Evolutionary conservation across 1,284 basidiomycete species (phyloP).

Genomic region (Malassezia vespertilionis): DNA sequence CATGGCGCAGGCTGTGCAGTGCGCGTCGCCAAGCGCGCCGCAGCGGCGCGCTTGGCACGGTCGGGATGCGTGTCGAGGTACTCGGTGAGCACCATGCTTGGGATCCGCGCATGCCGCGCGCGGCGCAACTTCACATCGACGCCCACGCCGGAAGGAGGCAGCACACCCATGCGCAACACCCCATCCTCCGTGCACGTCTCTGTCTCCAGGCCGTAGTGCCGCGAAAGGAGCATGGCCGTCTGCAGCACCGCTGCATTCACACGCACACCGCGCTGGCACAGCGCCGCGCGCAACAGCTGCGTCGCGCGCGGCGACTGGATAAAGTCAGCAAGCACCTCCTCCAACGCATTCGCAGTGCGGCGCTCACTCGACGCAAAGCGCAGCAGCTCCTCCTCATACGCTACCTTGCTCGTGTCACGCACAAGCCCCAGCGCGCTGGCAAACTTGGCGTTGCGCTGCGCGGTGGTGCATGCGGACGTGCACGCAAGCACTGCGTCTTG

Average conservation of each 20-base stretch:
- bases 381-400: constrained; percentile 20
- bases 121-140: constrained; percentile 30
- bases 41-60: background rate
- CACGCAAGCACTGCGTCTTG: constrained; percentile 29
- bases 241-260: constrained; percentile 29
- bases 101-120: constrained; percentile 30
- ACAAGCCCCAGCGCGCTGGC: constrained; percentile 42
- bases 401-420: constrained; percentile 19
- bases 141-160: background rate
- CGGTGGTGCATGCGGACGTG: constrained; percentile 34
- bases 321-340: constrained; percentile 36
- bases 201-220: constrained; percentile 24
- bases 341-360: constrained; percentile 28
- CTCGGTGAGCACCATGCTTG: constrained; percentile 30
- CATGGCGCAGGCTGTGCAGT: background rate
- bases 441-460: constrained; percentile 42
- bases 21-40: background rate
- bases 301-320: constrained; percentile 36
- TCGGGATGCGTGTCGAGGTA: background rate
- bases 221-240: constrained; percentile 36
- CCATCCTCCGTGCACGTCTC: constrained; percentile 2
- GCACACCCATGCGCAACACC: background rate
- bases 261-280: constrained; percentile 5
- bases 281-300: constrained; percentile 23
- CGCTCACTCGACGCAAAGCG: constrained; percentile 28